Evolutionary conservation across 805 yeast species (phyloP).

Genomic region (Candida quercuum): DNA sequence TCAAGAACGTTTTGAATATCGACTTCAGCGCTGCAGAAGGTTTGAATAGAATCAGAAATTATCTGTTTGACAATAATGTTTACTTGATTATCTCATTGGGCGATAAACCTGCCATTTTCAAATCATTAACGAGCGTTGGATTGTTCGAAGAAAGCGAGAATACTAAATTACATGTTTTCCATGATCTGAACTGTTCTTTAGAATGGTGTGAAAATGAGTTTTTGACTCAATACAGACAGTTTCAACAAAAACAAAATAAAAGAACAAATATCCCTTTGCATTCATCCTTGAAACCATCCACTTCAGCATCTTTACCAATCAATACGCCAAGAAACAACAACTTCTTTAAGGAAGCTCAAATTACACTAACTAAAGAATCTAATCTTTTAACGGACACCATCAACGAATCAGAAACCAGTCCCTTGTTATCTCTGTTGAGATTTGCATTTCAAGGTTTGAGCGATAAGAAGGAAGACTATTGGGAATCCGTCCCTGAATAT

Average conservation of each 20-base stretch:
- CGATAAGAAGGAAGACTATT: constrained; percentile 43
- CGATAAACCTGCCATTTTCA: constrained; percentile 57
- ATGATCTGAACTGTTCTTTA: constrained; percentile 76
- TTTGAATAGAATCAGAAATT: constrained; percentile 77
- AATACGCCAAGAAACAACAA: constrained; percentile 37
- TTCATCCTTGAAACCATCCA: constrained; percentile 2
- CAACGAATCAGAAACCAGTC: constrained; percentile 5
- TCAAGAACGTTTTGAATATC: constrained; percentile 71
- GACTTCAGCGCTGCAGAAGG: constrained; percentile 98
- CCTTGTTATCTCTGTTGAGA: constrained; percentile 34
- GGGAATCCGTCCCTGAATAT: constrained; percentile 57
- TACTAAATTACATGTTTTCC: constrained; percentile 54
- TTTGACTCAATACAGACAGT: constrained; percentile 36
- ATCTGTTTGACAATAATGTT: constrained; percentile 63
- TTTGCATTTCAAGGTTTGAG: constrained; percentile 40
- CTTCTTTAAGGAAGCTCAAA: constrained; percentile 34
- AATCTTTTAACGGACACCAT: constrained; percentile 12
- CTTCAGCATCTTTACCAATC: constrained; percentile 13
- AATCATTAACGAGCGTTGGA: constrained; percentile 79
- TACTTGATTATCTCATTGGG: constrained; percentile 78
- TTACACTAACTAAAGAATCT: constrained; percentile 26
- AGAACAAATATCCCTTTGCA: not conserved
- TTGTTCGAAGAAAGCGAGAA: constrained; percentile 41
- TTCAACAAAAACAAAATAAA: constrained; percentile 18
- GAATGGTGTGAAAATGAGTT: constrained; percentile 98